Evolutionary conservation across 306 rosid species (phyloP), one percentile per base, ranked within the genome.

Genomic region (Pyrus betulifolia): DNA sequence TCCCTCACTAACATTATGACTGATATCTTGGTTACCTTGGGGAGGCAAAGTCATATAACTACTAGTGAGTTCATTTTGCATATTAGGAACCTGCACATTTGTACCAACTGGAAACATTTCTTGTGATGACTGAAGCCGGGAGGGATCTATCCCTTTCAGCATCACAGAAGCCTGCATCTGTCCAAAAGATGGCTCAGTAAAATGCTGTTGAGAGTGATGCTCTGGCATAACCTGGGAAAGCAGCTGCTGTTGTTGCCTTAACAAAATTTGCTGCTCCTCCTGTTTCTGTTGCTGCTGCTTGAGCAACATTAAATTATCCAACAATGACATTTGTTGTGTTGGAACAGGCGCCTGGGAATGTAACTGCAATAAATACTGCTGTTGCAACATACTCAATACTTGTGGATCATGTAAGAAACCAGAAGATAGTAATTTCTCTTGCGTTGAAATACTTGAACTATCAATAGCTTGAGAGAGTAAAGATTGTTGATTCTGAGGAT

Each of bases 391-490:
- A 84, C 82, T 89, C 79, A 90, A 77, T 67, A 88, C 62, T 57
- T 92, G 98, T 66, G 98, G 95, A 87, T 94, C 98, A 79, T 86
- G 98, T 28, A 88, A 61, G 42, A 91, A 80, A 72, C 91, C 86
- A 64, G 97, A 82, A 72, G 94, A 71, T 46, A 90, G 89, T 63
- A 94, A 80, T 63, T 90, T 89, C 75, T 94, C 97, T 54, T 91
- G 84, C 4, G 85, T 75, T 75, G 88, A 84, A 74, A 88, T 71
- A 58, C 82, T 80, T 68, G 96, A 65, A 78, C 81, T 85, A 74
- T 93, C 96, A 68, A 83, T 82, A 78, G 86, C 85, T 81, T 86
- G 98, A 71, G 90, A 67, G 28, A 82, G 73, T 35, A 88, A 80
- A 57, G 97, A 75, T 51, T 86, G 82, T 40, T 84, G 97, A 76